Percentiles rank a stretch among this genome's conserved stretches.
phyloP scores from a whole-genome alignment of 2,329 filamentous ascomycete genomes.

The Cladophialophora immunda region DNA sequence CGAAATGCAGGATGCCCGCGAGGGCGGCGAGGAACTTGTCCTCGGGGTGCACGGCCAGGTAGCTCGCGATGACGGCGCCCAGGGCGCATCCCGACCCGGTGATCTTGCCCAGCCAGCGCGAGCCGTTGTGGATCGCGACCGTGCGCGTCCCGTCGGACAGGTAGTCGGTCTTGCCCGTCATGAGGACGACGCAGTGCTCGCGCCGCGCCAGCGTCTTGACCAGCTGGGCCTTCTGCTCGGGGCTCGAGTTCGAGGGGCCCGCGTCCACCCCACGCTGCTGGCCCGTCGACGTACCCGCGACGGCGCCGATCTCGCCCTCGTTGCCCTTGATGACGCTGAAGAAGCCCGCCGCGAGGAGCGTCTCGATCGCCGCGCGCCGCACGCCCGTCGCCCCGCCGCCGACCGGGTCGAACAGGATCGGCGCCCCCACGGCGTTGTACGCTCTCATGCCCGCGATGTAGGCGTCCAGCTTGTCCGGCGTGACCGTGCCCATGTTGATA shows the following conservation, averaged over 20 bases:
- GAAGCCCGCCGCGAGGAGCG: slow-evolving; percentile 76
- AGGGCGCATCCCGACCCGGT: slow-evolving; percentile 80
- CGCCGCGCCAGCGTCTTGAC: slow-evolving; percentile 72
- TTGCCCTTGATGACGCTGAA: slow-evolving; percentile 95
- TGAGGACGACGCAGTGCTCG: slow-evolving; percentile 76
- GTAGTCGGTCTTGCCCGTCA: slow-evolving; percentile 82
- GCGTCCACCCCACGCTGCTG: slow-evolving; percentile 89
- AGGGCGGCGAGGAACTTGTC: slow-evolving; percentile 78
- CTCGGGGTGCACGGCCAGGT: slow-evolving; percentile 68
- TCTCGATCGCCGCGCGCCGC: slow-evolving; percentile 74
- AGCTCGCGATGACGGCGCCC: slow-evolving; percentile 80
- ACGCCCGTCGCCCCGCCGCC: slow-evolving; percentile 84
- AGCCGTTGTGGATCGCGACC: slow-evolving; percentile 77
- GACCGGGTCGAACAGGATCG: slow-evolving; percentile 87
- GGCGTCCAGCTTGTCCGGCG: slow-evolving; percentile 74
- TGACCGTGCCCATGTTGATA: slow-evolving; percentile 94
- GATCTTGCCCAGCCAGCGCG: slow-evolving; percentile 62
- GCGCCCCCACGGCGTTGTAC: slow-evolving; percentile 79
- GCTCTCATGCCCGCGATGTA: slow-evolving; percentile 78
- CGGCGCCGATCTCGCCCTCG: slow-evolving; percentile 82
- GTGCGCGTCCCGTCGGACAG: slow-evolving; percentile 77
- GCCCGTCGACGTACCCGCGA: slow-evolving; percentile 65
- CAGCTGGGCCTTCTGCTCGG: slow-evolving; percentile 67
- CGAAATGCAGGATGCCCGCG: slow-evolving; percentile 78
- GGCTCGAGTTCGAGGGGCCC: slow-evolving; percentile 62